Evolutionary conservation across 1,139 yeast genomes (phyloP).

Genomic region (Williopsis jadinii): DNA sequence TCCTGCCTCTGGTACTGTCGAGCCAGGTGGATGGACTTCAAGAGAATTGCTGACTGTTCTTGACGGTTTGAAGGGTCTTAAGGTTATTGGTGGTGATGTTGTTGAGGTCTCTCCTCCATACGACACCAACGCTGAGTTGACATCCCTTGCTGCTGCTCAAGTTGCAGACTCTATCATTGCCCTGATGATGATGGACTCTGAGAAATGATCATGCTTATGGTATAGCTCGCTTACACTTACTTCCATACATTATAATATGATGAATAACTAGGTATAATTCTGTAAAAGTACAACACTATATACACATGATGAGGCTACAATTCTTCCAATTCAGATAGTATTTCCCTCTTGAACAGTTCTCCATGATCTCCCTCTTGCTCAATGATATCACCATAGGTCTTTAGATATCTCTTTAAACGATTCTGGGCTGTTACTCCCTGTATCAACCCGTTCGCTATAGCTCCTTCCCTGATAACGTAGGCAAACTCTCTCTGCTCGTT

Average conservation of each 20-base stretch:
- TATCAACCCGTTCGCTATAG: conserved; percentile 37
- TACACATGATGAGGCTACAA: too few species aligned
- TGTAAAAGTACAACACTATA: too few species aligned
- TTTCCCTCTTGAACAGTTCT: conserved; percentile 5
- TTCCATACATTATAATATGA: too few species aligned
- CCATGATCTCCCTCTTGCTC: conserved; percentile 18
- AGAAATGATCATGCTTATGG: background rate
- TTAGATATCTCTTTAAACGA: conserved; percentile 39
- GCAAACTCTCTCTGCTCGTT: conserved; percentile 59
- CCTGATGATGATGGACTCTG: conserved; percentile 11
- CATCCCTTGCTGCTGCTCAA: conserved; percentile 48
- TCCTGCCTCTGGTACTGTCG: conserved; percentile 57
- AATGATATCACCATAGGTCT: conserved; percentile 49
- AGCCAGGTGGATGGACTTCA: conserved; percentile 49
- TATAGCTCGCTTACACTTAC: too few species aligned
- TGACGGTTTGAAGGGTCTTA: conserved; percentile 37
- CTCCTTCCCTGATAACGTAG: conserved; percentile 50
- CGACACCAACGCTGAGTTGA: conserved; percentile 39
- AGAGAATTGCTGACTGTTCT: conserved; percentile 42
- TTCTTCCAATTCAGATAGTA: background rate
- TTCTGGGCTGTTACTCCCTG: conserved; percentile 37
- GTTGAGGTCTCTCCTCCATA: conserved; percentile 55
- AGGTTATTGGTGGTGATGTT: conserved; percentile 49
- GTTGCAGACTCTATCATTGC: conserved; percentile 25
- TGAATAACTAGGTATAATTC: too few species aligned